Conservation (phyloP, 768 basidiomycete species). For the Tricholoma hemisulphureum region DNA sequence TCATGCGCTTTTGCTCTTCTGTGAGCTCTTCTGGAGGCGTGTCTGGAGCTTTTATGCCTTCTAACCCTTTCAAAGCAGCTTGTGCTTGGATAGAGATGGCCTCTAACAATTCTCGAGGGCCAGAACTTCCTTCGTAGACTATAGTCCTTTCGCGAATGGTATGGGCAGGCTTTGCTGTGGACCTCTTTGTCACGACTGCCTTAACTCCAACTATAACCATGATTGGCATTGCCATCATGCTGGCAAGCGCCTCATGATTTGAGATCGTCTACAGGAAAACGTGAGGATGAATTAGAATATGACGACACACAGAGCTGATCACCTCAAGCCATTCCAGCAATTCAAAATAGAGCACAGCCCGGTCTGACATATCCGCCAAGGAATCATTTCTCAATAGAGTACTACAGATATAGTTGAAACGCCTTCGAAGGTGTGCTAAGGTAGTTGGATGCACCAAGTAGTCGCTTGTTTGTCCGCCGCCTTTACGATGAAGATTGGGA, state of each 20-base stretch:
- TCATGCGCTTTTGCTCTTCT: constrained; percentile 89
- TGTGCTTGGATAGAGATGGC: constrained; percentile 90
- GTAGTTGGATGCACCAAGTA: constrained; percentile 91
- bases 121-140: constrained; percentile 86
- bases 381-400: constrained; percentile 89
- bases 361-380: constrained; percentile 90
- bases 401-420: constrained; percentile 87
- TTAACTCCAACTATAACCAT: constrained; percentile 80
- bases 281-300: constrained; percentile 3
- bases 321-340: constrained; percentile 93
- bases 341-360: constrained; percentile 81
- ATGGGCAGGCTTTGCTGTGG: constrained; percentile 39
- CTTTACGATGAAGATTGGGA: constrained; percentile 73
- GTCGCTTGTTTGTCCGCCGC: constrained; percentile 81
- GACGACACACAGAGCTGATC: constrained; percentile 2
- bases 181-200: constrained; percentile 56
- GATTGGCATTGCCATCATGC: constrained; percentile 97
- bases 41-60: constrained; percentile 56
- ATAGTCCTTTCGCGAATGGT: constrained; percentile 77
- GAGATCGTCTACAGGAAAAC: constrained; percentile 72
- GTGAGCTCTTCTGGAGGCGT: constrained; percentile 64
- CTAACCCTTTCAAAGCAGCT: constrained; percentile 86
- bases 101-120: constrained; percentile 89
- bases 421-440: constrained; percentile 84
- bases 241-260: constrained; percentile 87